Percentiles rank a stretch among this genome's conserved stretches.
Evolutionary conservation across 345 rosid species (phyloP).

Genomic region (Viola odorata): DNA sequence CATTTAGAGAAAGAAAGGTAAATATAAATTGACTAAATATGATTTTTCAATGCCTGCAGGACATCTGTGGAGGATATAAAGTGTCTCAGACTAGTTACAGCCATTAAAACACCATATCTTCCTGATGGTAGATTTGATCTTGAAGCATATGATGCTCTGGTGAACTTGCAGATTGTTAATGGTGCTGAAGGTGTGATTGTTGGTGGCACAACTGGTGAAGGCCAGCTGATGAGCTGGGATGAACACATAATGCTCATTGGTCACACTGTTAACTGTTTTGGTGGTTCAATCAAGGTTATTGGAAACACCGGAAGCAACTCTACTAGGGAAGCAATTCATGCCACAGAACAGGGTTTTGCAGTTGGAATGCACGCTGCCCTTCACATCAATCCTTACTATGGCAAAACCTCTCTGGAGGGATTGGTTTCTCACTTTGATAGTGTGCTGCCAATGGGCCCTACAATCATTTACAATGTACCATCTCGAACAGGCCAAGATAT

Average conservation of each 20-base stretch:
- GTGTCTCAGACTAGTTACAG: constrained; percentile 68
- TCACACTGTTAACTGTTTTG: constrained; percentile 77
- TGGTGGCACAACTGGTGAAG: constrained; percentile 94
- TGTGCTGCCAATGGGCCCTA: constrained; percentile 80
- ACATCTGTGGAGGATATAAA: constrained; percentile 67
- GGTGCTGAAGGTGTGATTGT: constrained; percentile 81
- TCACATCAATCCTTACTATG: constrained; percentile 89
- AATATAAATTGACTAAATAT: neutral
- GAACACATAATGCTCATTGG: constrained; percentile 93
- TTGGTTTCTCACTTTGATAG: constrained; percentile 59
- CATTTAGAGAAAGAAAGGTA: constrained; percentile 5
- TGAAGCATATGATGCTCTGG: constrained; percentile 73
- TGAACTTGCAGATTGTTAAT: constrained; percentile 56
- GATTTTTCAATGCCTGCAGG: constrained; percentile 35
- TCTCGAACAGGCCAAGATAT: constrained; percentile 82
- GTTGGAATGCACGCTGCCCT: constrained; percentile 96
- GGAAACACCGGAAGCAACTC: constrained; percentile 91
- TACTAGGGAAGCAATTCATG: constrained; percentile 84
- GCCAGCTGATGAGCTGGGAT: constrained; percentile 94
- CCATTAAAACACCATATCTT: constrained; percentile 87
- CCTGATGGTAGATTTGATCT: constrained; percentile 94
- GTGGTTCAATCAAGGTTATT: constrained; percentile 64
- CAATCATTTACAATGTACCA: constrained; percentile 79
- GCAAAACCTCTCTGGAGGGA: constrained; percentile 81
- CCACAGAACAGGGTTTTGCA: constrained; percentile 85